A percentile compares a stretch with the other conserved stretches of the same genome.
phyloP scores from a whole-genome alignment of 2,329 filamentous ascomycete species.

The Macrophomina pseudophaseolina region DNA sequence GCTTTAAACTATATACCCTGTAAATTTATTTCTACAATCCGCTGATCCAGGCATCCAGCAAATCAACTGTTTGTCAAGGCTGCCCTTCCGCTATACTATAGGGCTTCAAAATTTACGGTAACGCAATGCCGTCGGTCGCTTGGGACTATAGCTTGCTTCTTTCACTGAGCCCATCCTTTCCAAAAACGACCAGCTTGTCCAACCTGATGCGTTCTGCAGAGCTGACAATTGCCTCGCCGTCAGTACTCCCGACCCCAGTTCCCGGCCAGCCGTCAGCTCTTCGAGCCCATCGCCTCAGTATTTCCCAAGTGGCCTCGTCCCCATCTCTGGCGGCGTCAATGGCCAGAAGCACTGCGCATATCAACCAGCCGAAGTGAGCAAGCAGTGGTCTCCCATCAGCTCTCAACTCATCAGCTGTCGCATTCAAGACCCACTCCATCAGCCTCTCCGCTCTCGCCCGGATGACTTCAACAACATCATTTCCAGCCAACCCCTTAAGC shows the following conservation, averaged over 20 bases:
- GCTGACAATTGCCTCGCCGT: not conserved
- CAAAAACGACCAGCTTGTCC: slow-evolving; percentile 35
- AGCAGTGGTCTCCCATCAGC: slow-evolving; percentile 37
- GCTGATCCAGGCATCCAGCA: too few relatives aligned
- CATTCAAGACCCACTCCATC: slow-evolving; percentile 21
- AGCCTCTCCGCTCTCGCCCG: slow-evolving; percentile 25
- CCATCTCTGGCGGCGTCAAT: slow-evolving; percentile 45
- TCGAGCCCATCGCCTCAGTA: slow-evolving; percentile 44
- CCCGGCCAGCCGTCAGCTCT: slow-evolving; percentile 21
- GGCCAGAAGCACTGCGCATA: slow-evolving; percentile 43
- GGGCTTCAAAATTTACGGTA: too few relatives aligned
- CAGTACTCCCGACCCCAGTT: not conserved
- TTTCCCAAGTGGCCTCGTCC: slow-evolving; percentile 39
- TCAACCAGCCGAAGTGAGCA: slow-evolving; percentile 42
- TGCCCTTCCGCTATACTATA: too few relatives aligned
- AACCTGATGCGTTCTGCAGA: slow-evolving; percentile 28
- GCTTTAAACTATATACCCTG: too few relatives aligned
- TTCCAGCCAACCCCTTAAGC: slow-evolving; percentile 29
- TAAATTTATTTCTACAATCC: too few relatives aligned
- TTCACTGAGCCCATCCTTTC: slow-evolving; percentile 8
- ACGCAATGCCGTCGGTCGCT: too few relatives aligned
- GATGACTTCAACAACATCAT: slow-evolving; percentile 27
- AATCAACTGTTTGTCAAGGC: too few relatives aligned
- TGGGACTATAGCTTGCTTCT: not conserved
- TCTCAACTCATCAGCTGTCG: slow-evolving; percentile 31